phyloP scores from a whole-genome alignment of 441 rosid species.

The Jatropha multifida region DNA sequence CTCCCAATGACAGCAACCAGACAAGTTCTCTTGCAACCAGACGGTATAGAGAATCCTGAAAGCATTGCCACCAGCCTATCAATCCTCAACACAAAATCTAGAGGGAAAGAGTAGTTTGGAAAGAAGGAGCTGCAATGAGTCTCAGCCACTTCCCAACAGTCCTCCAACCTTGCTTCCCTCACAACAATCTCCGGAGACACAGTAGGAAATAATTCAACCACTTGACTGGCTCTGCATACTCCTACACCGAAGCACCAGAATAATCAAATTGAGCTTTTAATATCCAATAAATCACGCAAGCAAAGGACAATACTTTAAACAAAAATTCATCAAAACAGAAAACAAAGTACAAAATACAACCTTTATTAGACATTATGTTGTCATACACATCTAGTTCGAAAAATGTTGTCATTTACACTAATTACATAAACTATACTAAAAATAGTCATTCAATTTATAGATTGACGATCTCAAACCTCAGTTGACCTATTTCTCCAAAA shows the following conservation, averaged over 20 bases:
- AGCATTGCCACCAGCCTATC: conserved; percentile 79
- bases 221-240: conserved; percentile 76
- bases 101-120: conserved; percentile 78
- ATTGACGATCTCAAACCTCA: conserved; percentile 4
- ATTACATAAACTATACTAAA: not conserved
- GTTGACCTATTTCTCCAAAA: not conserved
- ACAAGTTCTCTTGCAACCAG: conserved; percentile 67
- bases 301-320: not conserved
- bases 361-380: not conserved
- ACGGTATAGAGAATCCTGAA: conserved; percentile 65
- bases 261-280: not conserved
- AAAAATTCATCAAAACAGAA: not conserved
- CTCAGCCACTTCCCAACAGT: conserved; percentile 97
- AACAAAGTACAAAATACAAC: not conserved
- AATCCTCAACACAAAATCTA: conserved; percentile 70
- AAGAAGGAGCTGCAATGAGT: conserved; percentile 91
- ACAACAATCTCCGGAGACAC: conserved; percentile 79
- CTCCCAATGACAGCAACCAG: conserved; percentile 79
- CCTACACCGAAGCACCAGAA: conserved; percentile 36
- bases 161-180: conserved; percentile 88
- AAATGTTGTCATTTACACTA: not conserved
- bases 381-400: not conserved
- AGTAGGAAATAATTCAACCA: conserved; percentile 62
- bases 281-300: not conserved
- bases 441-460: not conserved